Evolutionary conservation across 306 rosid genomes (phyloP), one percentile per base, ranked within the genome.

Genomic region (Citrullus mucosospermus): DNA sequence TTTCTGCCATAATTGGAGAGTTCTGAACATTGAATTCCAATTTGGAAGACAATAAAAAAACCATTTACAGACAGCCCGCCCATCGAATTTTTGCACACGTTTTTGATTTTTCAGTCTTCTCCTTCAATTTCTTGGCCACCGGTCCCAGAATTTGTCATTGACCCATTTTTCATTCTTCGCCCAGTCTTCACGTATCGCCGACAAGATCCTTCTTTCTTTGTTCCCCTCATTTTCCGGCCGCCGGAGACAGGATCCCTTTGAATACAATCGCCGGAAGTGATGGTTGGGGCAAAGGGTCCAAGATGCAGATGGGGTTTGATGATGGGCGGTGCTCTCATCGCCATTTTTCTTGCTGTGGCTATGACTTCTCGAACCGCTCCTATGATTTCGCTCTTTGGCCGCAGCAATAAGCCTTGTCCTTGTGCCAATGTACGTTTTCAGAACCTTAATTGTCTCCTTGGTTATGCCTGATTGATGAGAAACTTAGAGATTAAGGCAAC

Each of bases 351-450:
- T 71, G 97, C 97, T 30, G 75, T 89, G 61, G 87, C 87, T 9
- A 18, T 95, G 88, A 84, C 96, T 77, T 84, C 85, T 34, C 78
- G 44, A 36, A 78, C 88, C 59, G 83, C 87, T 54, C 81, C 91
- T 4, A 75, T 43, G 38, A 81, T 84, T 56, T 80, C 92, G 63
- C 87, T 87, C 2, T 87, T 81, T 73, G 91, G 96, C 56, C 85
- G 80, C 13, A 83, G 84, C 30, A 84, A 78, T 5, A 86, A 84
- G 86, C 88, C 92, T 36, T 92, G 97, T 51, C 87, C 14, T 9
- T 95, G 97, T 85, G 79, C 91, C 65, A 80, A 81, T 90, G 97
- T 95, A 83, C 48, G 84, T 61, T 78, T 84, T 44, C 59, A 59
- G 41, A 11, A 8, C 68, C 71, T 78, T 4, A 16, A 12, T 25